phyloP scores from a whole-genome alignment of 176 grass and related monocot genomes.

The Canna indica region DNA sequence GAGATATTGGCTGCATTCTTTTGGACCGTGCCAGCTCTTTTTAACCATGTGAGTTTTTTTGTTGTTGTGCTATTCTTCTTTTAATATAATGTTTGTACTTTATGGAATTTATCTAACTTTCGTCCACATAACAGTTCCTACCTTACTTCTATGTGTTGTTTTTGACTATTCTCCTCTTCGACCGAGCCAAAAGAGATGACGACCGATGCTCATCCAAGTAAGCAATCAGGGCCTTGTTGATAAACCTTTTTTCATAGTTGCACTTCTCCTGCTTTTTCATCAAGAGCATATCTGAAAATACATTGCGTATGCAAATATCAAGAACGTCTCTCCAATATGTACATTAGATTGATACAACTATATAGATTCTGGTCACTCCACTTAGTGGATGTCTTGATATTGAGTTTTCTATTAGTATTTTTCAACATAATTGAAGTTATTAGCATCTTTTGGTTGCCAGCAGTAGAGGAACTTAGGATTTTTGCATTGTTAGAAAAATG shows the following conservation, averaged over 20 bases:
- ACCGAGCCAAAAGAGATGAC: slow-evolving; percentile 98
- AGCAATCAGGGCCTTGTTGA: slow-evolving; percentile 9
- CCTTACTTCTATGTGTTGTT: slow-evolving; percentile 98
- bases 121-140: slow-evolving; percentile 48
- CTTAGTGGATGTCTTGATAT: neutral
- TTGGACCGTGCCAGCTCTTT: slow-evolving; percentile 85
- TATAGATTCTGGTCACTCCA: neutral
- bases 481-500: neutral
- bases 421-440: neutral
- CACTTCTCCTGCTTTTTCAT: neutral
- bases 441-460: neutral
- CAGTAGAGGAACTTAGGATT: neutral
- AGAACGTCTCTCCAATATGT: neutral
- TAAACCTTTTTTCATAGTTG: neutral
- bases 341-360: neutral
- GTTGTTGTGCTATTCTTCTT: neutral
- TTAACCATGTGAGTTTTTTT: slow-evolving; percentile 56
- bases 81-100: neutral
- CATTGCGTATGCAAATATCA: neutral
- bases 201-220: slow-evolving; percentile 95
- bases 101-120: slow-evolving; percentile 8
- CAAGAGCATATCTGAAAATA: neutral
- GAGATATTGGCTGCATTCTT: slow-evolving; percentile 92
- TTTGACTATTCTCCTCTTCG: slow-evolving; percentile 82
- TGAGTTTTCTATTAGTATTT: neutral